These are phyloP conservation scores for Komagataella ulmi DNA, from an alignment of 805 yeast genomes.

Conservation along the genomic window DNA sequence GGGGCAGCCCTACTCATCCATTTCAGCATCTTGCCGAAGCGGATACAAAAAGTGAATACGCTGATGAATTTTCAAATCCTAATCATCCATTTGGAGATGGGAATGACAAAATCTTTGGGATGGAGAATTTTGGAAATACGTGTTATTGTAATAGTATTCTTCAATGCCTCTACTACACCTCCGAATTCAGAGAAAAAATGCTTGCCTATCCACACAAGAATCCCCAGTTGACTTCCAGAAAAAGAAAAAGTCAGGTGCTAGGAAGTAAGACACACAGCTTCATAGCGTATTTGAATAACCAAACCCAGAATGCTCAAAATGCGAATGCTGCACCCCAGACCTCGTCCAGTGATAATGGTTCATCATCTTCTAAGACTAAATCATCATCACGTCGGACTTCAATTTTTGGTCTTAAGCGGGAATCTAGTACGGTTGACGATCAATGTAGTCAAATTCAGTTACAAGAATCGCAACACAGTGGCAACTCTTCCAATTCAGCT, in stretches of 20 bases:
- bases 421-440: background rate
- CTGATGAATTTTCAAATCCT: background rate
- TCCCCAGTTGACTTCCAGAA: conserved; percentile 14
- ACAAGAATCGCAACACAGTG: background rate
- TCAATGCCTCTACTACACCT: conserved; percentile 74
- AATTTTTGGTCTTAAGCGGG: conserved; percentile 5
- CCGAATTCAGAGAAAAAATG: conserved; percentile 48
- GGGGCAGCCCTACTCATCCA: background rate
- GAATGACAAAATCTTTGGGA: conserved; percentile 56
- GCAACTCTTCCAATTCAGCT: conserved; percentile 2
- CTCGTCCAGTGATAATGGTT: conserved; percentile 5
- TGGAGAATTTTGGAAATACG: conserved; percentile 82
- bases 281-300: conserved; percentile 7
- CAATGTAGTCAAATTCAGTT: background rate
- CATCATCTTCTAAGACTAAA: conserved; percentile 3
- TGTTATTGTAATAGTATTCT: conserved; percentile 91
- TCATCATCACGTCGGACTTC: conserved; percentile 2
- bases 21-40: background rate
- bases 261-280: conserved; percentile 29
- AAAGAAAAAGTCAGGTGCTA: conserved; percentile 23
- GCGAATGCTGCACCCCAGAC: background rate
- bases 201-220: conserved; percentile 31
- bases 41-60: background rate
- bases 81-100: conserved; percentile 50
- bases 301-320: conserved; percentile 8